Evolutionary conservation across 2,329 filamentous ascomycete species (phyloP).

Genomic region (Drechslerella dactyloides): DNA sequence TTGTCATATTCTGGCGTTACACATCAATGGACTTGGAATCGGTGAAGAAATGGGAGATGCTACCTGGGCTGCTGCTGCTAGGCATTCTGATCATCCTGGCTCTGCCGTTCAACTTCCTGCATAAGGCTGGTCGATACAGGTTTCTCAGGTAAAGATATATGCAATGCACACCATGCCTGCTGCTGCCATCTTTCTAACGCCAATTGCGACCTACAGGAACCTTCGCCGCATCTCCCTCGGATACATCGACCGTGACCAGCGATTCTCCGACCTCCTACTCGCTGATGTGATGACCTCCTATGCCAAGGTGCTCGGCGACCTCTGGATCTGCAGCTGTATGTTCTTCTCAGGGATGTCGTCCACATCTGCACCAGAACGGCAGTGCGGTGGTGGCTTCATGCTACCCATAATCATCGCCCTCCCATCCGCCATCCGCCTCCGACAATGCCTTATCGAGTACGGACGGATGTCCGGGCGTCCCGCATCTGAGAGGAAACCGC

Average conservation of each 20-base stretch:
- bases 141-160: constrained; percentile 51
- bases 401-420: constrained; percentile 84
- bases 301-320: constrained; percentile 85
- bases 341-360: constrained; percentile 77
- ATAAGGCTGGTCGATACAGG: constrained; percentile 53
- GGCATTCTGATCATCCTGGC: constrained; percentile 74
- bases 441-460: constrained; percentile 92
- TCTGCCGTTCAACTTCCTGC: constrained; percentile 65
- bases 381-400: constrained; percentile 77
- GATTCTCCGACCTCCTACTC: constrained; percentile 91
- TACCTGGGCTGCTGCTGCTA: constrained; percentile 83
- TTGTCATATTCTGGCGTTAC: constrained; percentile 81
- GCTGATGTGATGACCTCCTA: constrained; percentile 96
- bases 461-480: constrained; percentile 67
- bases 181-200: constrained; percentile 1
- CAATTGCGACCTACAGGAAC: constrained; percentile 59
- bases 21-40: constrained; percentile 73
- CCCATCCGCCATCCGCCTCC: constrained; percentile 82
- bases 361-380: constrained; percentile 76
- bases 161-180: background rate
- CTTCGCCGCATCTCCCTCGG: constrained; percentile 81
- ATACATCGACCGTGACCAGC: constrained; percentile 86
- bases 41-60: constrained; percentile 79
- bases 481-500: constrained; percentile 64
- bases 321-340: constrained; percentile 92